A percentile compares a stretch with the other conserved stretches of the same genome.
Evolutionary conservation across 208 protist species (phyloP).

Genomic region (Trypanosoma melophagium): DNA sequence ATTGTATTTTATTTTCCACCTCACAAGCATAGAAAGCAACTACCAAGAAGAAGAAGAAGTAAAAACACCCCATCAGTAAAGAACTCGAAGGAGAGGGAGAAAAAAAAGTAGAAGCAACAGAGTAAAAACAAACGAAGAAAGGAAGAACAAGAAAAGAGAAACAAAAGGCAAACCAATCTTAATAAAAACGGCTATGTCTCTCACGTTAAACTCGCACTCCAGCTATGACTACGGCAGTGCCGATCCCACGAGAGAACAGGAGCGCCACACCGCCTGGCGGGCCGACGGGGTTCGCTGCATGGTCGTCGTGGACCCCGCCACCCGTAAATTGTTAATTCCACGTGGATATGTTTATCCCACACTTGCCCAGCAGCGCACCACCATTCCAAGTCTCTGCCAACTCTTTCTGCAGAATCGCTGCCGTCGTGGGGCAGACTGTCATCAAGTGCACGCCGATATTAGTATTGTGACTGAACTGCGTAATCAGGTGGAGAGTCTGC

Average conservation of each 20-base stretch:
- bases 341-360: conserved; percentile 13
- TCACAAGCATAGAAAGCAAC: no score
- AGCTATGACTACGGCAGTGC: background rate
- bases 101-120: no score
- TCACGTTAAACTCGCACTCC: background rate
- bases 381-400: conserved; percentile 70
- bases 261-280: background rate
- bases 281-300: conserved; percentile 15
- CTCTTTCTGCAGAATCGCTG: conserved; percentile 62
- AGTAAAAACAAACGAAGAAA: no score
- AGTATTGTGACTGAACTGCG: conserved; percentile 54
- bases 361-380: conserved; percentile 20
- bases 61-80: no score
- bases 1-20: no score
- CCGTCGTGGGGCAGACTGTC: conserved; percentile 62
- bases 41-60: no score
- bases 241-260: background rate
- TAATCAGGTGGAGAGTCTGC: conserved; percentile 47
- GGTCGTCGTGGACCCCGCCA: conserved; percentile 29
- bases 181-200: no score
- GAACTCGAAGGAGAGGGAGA: no score
- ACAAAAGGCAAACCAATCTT: no score
- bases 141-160: no score
- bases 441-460: conserved; percentile 71
- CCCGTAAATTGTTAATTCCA: conserved; percentile 30